Percentiles rank a stretch among this genome's conserved stretches.
phyloP scores from a whole-genome alignment of 768 basidiomycete species.

The Tulasnella sp. region DNA sequence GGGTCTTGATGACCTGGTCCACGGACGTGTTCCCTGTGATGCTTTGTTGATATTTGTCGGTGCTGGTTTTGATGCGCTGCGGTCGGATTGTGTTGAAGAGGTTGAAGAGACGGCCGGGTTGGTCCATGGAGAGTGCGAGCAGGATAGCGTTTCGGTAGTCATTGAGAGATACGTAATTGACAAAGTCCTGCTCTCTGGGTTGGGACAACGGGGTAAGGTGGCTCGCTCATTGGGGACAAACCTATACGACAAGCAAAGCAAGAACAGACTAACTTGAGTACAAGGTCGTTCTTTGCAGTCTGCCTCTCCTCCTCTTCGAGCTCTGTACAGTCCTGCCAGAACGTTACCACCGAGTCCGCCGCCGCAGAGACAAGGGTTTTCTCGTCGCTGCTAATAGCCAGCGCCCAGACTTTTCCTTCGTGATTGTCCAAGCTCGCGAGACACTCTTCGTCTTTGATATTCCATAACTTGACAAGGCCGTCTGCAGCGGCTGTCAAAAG shows the following conservation, averaged over 20 bases:
- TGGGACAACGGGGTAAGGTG: not conserved
- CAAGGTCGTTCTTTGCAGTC: constrained; percentile 54
- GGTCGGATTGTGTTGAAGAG: constrained; percentile 60
- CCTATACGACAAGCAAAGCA: not conserved
- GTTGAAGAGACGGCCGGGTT: constrained; percentile 74
- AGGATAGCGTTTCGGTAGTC: constrained; percentile 88
- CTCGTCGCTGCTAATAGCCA: constrained; percentile 73
- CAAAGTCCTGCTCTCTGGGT: constrained; percentile 88
- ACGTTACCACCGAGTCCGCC: constrained; percentile 90
- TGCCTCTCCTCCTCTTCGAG: constrained; percentile 68
- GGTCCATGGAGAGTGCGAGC: constrained; percentile 84
- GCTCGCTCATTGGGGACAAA: not conserved
- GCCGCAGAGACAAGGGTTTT: constrained; percentile 82
- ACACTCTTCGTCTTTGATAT: constrained; percentile 78
- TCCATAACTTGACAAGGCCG: constrained; percentile 94
- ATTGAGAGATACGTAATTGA: constrained; percentile 75
- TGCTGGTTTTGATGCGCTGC: constrained; percentile 14
- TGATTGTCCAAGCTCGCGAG: constrained; percentile 88
- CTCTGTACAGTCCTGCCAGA: constrained; percentile 94
- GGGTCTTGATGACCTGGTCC: constrained; percentile 68
- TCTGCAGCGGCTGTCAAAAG: constrained; percentile 86
- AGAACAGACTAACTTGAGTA: constrained; percentile 58
- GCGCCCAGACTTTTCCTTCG: constrained; percentile 99
- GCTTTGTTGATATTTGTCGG: constrained; percentile 24
- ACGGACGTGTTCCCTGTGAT: constrained; percentile 62